phyloP scores from a whole-genome alignment of 345 rosid species.

The Lenwebbia sp. region DNA sequence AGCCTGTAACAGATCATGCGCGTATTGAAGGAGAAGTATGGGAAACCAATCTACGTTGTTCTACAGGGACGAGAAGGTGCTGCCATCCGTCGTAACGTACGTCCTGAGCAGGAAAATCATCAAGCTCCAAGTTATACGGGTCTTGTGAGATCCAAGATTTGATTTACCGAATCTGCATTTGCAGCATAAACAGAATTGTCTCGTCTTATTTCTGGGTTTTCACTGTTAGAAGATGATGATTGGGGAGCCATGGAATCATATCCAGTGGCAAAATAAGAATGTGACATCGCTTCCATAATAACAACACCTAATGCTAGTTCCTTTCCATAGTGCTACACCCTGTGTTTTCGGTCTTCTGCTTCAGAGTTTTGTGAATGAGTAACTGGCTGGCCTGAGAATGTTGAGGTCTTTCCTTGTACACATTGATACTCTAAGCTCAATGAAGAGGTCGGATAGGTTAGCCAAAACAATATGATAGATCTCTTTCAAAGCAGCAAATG shows the following conservation, averaged over 20 bases:
- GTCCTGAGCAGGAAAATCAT: neutral
- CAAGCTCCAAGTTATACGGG: neutral
- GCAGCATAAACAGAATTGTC: neutral
- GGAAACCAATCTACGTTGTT: neutral
- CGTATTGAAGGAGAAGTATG: rapidly evolving
- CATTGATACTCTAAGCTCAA: neutral
- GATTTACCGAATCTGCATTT: neutral
- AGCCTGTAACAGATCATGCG: neutral
- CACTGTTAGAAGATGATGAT: neutral
- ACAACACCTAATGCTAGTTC: neutral
- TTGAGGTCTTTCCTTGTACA: neutral
- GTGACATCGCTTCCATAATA: neutral
- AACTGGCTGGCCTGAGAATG: neutral
- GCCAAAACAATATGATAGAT: neutral
- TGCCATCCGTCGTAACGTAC: neutral
- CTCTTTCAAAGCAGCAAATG: neutral
- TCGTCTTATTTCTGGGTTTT: neutral
- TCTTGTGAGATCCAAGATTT: neutral
- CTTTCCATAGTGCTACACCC: neutral
- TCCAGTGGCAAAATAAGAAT: neutral
- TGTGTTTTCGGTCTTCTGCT: neutral
- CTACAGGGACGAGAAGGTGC: neutral
- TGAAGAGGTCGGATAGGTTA: neutral
- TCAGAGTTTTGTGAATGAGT: neutral
- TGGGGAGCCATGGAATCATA: neutral